These are phyloP conservation scores for Tylopilus sp. DNA, from an alignment of 1,284 basidiomycete species.

Conservation along the genomic window DNA sequence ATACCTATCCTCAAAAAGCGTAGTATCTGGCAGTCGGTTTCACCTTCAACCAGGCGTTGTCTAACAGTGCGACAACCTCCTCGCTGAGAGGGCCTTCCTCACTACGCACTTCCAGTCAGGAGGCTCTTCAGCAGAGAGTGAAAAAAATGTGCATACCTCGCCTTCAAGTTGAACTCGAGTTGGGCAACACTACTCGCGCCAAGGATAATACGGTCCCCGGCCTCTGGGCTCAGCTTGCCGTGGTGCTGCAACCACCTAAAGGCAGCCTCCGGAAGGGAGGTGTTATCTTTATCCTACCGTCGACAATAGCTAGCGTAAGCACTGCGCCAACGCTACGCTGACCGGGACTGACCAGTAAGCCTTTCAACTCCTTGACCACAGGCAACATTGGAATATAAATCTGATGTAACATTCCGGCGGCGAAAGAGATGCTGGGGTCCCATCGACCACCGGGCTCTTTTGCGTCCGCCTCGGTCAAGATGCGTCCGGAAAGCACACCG, in stretches of 20 bases:
- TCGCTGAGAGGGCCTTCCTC: conserved; percentile 50
- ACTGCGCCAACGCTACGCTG: neutral
- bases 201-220: conserved; percentile 31
- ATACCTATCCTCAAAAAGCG: neutral
- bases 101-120: conserved; percentile 10
- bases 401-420: conserved; percentile 1
- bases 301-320: neutral
- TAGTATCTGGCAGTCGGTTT: conserved; percentile 10
- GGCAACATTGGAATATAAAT: conserved; percentile 16
- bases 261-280: conserved; percentile 21
- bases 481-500: conserved; percentile 12
- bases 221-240: conserved; percentile 22
- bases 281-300: conserved; percentile 14
- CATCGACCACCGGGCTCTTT: conserved; percentile 11
- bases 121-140: neutral
- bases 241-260: conserved; percentile 37
- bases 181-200: conserved; percentile 37
- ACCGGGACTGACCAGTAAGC: conserved; percentile 1
- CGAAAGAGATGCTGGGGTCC: conserved; percentile 6
- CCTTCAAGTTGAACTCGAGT: conserved; percentile 25
- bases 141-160: conserved; percentile 1
- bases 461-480: conserved; percentile 10
- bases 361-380: conserved; percentile 15
- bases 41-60: conserved; percentile 34
- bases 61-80: conserved; percentile 42